Conservation (phyloP, 495 filamentous ascomycete species). For the Cercophora newfieldiana region DNA sequence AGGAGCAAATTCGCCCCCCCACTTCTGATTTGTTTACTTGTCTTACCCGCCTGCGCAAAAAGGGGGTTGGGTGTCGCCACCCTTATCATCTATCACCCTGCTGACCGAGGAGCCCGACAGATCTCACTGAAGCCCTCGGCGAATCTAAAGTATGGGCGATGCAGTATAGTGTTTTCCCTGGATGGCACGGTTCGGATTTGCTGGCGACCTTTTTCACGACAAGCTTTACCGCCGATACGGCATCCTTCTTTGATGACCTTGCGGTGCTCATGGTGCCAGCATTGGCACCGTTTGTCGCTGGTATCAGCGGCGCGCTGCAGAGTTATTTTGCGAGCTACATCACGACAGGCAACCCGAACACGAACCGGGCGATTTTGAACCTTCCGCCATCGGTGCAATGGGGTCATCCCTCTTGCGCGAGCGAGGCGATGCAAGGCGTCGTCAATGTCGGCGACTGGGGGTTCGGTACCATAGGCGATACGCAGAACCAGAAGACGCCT, state of each 20-base stretch:
- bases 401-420: constrained; percentile 27
- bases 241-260: constrained; percentile 35
- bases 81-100: neutral
- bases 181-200: constrained; percentile 35
- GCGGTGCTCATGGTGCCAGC: constrained; percentile 33
- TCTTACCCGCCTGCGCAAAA: neutral
- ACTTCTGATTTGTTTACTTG: neutral
- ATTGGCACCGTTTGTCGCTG: constrained; percentile 34
- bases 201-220: constrained; percentile 36
- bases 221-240: constrained; percentile 27
- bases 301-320: constrained; percentile 41
- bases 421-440: constrained; percentile 26
- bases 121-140: constrained; percentile 38
- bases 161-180: constrained; percentile 42
- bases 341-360: constrained; percentile 41
- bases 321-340: constrained; percentile 43
- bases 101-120: constrained; percentile 4
- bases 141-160: constrained; percentile 34
- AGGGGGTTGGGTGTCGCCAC: neutral
- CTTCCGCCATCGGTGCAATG: constrained; percentile 39
- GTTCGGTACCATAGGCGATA: constrained; percentile 35
- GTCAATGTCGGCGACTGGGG: constrained; percentile 40
- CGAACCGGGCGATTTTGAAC: constrained; percentile 33
- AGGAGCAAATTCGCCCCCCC: too few relatives aligned
- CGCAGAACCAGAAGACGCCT: constrained; percentile 32